Base-by-base conservation (phyloP, 768 basidiomycete genomes). In the Termitomyces sp. region DNA sequence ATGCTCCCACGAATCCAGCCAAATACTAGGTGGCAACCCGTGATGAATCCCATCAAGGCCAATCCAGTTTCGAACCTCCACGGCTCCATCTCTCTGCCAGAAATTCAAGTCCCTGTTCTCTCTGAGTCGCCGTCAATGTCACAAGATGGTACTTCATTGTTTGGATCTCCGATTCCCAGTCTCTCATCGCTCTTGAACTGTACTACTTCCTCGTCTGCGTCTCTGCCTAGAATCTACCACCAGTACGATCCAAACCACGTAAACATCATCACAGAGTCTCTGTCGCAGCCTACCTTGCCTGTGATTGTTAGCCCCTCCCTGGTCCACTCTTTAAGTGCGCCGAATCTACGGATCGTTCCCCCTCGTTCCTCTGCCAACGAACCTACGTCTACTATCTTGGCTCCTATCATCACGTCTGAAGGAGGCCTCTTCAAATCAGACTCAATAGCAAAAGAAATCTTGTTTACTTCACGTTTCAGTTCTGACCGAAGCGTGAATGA, bases 151-250 rank as follows among this genome's bases (percentile, higher is more conserved):
- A 53, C 53, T 40, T 48, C 58, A n/a, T 49, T 55, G 33, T 54
- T 57, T 42, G 49, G 48, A 19, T 62, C 61, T 3, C 44, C 61
- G 12, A 52, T 53, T 23, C 61, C 61, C 3, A 62, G 61, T 53
- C 61, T 59, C 49, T 62, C 61, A 1, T 59, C 61, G 19, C 58
- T 62, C 33, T 35, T 62, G 38, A 54, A 59, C n/a, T 56, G 55
- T 40, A 53, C 50, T 30, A 23, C 53, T 8, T 51, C 58, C 44
- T 57, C 58, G 14, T 59, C 61, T 37, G 44, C 38, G 26, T 59
- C 60, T 17, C 26, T 44, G 15, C 30, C 50, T 12, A 51, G 26
- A 30, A n/a, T 40, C 12, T 28, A 50, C n/a, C 31, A 54, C 9
- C 31, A 47, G 8, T 54, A 50, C n/a, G 53, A 53, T 45, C 48